Evolutionary conservation across 371 early-diverging fungal genomes (phyloP).

Genomic region (Mortierella sp.): DNA sequence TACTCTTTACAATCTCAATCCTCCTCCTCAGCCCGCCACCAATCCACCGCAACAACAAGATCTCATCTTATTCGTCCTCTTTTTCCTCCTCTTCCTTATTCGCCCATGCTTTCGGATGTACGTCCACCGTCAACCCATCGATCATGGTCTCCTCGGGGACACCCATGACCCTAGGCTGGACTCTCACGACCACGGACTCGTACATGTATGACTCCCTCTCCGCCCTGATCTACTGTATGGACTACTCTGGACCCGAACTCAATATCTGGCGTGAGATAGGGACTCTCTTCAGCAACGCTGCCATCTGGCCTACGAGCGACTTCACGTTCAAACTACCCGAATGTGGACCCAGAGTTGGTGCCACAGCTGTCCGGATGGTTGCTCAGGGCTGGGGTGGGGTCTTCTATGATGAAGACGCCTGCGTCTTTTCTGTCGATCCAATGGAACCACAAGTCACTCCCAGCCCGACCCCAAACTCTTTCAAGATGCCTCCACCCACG

Average conservation of each 20-base stretch:
- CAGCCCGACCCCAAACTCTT: neutral
- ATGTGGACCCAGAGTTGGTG: slow-evolving; percentile 22
- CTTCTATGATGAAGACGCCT: neutral
- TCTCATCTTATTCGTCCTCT: neutral
- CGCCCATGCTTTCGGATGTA: slow-evolving; percentile 23
- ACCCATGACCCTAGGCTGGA: slow-evolving; percentile 21
- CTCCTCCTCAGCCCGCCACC: slow-evolving; percentile 4
- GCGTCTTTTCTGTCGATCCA: slow-evolving; percentile 9
- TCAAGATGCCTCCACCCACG: neutral
- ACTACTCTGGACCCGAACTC: slow-evolving; percentile 2
- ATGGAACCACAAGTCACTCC: neutral
- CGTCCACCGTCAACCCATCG: neutral
- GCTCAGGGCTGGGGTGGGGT: neutral
- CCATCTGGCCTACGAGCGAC: neutral
- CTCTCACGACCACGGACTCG: slow-evolving; percentile 18
- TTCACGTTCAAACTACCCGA: slow-evolving; percentile 24
- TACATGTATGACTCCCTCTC: slow-evolving; percentile 20
- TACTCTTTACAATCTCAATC: slow-evolving; percentile 3
- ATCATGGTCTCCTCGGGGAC: slow-evolving; percentile 19
- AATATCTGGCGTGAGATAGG: slow-evolving; percentile 17
- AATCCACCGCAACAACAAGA: neutral
- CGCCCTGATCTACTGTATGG: slow-evolving; percentile 37
- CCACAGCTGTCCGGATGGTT: slow-evolving; percentile 17
- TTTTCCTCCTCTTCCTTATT: neutral
- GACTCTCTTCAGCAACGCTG: slow-evolving; percentile 7